A percentile compares a stretch with the other conserved stretches of the same genome.
Evolutionary conservation across 1,139 yeast genomes (phyloP).

Genomic region (Chernovozyma aurita): DNA sequence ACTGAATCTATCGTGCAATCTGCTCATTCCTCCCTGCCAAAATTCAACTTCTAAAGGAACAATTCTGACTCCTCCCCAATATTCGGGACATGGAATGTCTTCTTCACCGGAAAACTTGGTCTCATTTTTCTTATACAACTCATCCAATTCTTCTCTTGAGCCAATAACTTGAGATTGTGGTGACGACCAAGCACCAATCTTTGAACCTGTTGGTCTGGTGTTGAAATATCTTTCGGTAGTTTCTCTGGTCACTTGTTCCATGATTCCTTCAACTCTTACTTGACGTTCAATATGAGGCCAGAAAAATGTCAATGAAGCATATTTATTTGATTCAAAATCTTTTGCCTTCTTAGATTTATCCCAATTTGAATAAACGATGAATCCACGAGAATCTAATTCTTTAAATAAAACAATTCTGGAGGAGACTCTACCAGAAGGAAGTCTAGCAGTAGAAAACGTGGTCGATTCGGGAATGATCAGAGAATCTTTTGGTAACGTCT

Average conservation of each 20-base stretch:
- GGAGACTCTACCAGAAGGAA: constrained; percentile 86
- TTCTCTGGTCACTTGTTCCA: constrained; percentile 69
- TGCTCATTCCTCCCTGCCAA: constrained; percentile 92
- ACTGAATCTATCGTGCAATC: constrained; percentile 88
- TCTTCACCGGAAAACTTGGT: constrained; percentile 56
- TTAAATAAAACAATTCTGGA: constrained; percentile 81
- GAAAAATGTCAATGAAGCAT: constrained; percentile 83
- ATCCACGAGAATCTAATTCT: constrained; percentile 81
- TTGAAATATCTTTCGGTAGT: constrained; percentile 74
- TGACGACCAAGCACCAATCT: constrained; percentile 96
- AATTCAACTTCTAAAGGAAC: constrained; percentile 90
- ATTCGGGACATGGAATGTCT: constrained; percentile 83
- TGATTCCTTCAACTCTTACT: constrained; percentile 84
- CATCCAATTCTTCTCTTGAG: constrained; percentile 60
- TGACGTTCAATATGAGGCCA: constrained; percentile 91
- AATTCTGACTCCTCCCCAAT: constrained; percentile 92
- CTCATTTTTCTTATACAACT: constrained; percentile 41
- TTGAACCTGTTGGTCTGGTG: constrained; percentile 88
- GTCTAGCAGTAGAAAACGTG: constrained; percentile 77
- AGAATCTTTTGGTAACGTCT: constrained; percentile 34
- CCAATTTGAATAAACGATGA: constrained; percentile 92
- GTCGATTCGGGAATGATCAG: constrained; percentile 67
- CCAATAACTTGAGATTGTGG: constrained; percentile 70
- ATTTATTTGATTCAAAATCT: constrained; percentile 68
- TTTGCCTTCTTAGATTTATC: constrained; percentile 73